Evolutionary conservation across 192 early-diverging fungal genomes (phyloP).

Genomic region (Backusella parvicylindrica): DNA sequence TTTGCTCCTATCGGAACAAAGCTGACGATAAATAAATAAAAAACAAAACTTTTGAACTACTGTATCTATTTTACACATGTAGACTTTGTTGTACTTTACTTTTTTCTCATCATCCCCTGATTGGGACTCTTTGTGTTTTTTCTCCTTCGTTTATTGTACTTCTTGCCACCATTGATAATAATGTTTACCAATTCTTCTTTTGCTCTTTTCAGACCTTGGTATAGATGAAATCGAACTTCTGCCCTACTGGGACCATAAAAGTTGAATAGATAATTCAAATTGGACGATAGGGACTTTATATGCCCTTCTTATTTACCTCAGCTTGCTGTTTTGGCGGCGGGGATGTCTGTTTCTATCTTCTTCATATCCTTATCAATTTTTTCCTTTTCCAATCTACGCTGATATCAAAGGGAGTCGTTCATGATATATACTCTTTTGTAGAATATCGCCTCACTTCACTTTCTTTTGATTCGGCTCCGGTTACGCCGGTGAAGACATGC

Average conservation of each 20-base stretch:
- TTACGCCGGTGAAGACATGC: neutral
- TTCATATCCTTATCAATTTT: neutral
- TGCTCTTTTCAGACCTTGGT: neutral
- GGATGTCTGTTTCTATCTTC: neutral
- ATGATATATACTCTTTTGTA: too few relatives aligned
- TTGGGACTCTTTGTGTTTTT: neutral
- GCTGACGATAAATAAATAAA: too few relatives aligned
- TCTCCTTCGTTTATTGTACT: neutral
- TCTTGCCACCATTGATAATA: slow-evolving; percentile 1
- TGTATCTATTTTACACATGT: too few relatives aligned
- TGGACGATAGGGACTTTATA: neutral
- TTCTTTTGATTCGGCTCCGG: neutral
- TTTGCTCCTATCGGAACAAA: too few relatives aligned
- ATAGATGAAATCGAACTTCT: neutral
- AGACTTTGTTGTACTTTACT: too few relatives aligned
- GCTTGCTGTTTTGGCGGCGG: neutral
- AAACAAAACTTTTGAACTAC: too few relatives aligned
- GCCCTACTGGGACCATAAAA: neutral
- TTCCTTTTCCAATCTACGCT: too few relatives aligned
- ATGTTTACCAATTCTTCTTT: neutral
- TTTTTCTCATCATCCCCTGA: neutral
- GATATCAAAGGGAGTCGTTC: neutral
- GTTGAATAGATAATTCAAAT: neutral
- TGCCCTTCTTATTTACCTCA: neutral
- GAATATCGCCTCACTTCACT: neutral